phyloP scores from a whole-genome alignment of 2,329 filamentous ascomycete genomes.

The Aspergillus hortae region DNA sequence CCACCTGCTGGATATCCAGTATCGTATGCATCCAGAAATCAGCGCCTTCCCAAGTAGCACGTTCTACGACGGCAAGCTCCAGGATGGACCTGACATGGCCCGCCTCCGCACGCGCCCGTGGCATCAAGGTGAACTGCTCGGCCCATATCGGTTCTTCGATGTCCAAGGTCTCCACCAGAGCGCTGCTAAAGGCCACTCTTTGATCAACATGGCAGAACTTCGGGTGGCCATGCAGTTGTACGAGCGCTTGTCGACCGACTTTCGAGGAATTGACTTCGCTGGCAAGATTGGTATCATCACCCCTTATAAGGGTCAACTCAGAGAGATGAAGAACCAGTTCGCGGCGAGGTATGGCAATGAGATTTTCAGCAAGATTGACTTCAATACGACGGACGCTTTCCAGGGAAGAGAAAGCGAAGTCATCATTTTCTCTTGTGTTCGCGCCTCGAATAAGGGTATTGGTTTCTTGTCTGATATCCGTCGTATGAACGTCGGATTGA shows the following conservation, averaged over 20 bases:
- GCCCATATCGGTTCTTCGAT: constrained; percentile 96
- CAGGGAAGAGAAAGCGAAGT: constrained; percentile 95
- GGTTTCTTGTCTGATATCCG: constrained; percentile 98
- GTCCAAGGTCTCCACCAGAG: constrained; percentile 82
- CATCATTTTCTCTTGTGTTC: constrained; percentile 98
- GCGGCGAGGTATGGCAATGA: constrained; percentile 65
- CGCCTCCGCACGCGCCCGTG: constrained; percentile 72
- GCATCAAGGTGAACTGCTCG: constrained; percentile 77
- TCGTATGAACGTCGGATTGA: constrained; percentile 98
- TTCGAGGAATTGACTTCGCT: constrained; percentile 63
- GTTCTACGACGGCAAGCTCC: constrained; percentile 85
- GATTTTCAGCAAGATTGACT: constrained; percentile 80
- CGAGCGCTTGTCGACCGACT: constrained; percentile 72
- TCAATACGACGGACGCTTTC: constrained; percentile 98
- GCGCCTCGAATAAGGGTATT: constrained; percentile 87
- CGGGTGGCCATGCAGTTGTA: constrained; percentile 84
- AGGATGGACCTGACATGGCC: constrained; percentile 83
- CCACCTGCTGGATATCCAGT: constrained; percentile 94
- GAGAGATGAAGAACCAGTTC: constrained; percentile 74
- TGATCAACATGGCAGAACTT: constrained; percentile 84
- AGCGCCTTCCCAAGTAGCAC: constrained; percentile 83
- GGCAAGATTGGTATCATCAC: constrained; percentile 96
- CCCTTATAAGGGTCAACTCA: constrained; percentile 91
- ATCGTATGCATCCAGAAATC: constrained; percentile 98
- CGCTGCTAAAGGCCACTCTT: constrained; percentile 78